A percentile compares a stretch with the other conserved stretches of the same genome.
Evolutionary conservation across 352 stramenopile genomes (phyloP).

Genomic region (Phytophthora sp.): DNA sequence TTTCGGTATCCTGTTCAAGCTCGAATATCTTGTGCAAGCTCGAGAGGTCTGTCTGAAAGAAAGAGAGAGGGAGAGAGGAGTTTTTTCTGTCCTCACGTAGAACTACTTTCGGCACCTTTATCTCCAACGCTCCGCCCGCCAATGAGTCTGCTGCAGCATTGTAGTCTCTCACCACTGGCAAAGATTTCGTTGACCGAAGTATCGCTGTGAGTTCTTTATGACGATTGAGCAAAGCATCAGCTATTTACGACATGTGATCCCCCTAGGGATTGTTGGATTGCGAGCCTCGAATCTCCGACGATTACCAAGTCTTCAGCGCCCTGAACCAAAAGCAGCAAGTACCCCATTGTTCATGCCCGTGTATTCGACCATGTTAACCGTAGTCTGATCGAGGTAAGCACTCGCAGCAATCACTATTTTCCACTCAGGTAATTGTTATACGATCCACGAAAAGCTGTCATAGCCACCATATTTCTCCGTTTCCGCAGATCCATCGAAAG

Average conservation of each 20-base stretch:
- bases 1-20: no score
- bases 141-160: no score
- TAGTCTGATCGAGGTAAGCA: conserved; percentile 12
- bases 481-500: conserved; percentile 31
- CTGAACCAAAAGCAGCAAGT: no score
- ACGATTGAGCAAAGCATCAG: neutral
- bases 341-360: neutral
- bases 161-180: neutral
- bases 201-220: neutral
- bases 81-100: no score
- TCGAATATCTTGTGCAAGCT: no score
- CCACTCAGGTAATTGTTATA: neutral
- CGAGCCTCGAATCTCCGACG: neutral
- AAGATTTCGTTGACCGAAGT: neutral
- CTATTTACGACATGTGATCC: neutral
- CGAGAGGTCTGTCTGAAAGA: no score
- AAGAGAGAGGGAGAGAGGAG: no score
- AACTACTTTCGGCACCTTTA: no score
- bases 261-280: neutral
- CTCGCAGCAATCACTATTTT: conserved; percentile 18
- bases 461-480: neutral
- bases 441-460: neutral
- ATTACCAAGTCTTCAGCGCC: neutral
- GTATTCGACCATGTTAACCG: conserved; percentile 37
- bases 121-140: no score